Percentiles rank a stretch among this genome's conserved stretches.
Evolutionary conservation across 805 yeast genomes (phyloP).

Genomic region (Kodamaea jinghongensis): DNA sequence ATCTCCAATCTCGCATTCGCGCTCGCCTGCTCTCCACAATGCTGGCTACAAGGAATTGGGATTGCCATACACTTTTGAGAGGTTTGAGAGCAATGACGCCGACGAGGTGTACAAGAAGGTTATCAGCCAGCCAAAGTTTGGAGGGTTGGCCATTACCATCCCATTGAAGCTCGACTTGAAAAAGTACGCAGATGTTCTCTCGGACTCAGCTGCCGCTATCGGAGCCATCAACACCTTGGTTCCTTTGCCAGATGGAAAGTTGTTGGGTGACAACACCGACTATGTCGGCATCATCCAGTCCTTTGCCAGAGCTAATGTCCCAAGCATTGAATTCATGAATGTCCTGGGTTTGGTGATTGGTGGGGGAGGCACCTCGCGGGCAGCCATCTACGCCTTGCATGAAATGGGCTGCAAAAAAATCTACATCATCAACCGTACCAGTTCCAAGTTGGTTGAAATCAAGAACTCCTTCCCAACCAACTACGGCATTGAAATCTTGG

Average conservation of each 20-base stretch:
- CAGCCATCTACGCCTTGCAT: constrained; percentile 85
- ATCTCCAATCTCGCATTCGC: constrained; percentile 77
- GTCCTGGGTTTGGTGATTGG: constrained; percentile 81
- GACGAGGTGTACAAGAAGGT: constrained; percentile 52
- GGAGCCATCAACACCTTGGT: constrained; percentile 93
- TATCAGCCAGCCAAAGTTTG: constrained; percentile 53
- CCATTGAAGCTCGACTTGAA: constrained; percentile 86
- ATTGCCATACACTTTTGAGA: constrained; percentile 68
- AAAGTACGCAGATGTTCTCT: constrained; percentile 58
- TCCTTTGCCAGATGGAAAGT: constrained; percentile 34
- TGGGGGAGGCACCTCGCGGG: constrained; percentile 97
- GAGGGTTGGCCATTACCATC: constrained; percentile 95
- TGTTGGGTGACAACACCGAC: constrained; percentile 89
- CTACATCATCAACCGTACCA: constrained; percentile 79
- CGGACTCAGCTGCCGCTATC: constrained; percentile 74
- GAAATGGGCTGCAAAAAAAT: constrained; percentile 74
- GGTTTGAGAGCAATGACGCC: constrained; percentile 67
- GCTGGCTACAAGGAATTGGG: constrained; percentile 73
- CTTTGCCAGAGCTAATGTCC: constrained; percentile 60
- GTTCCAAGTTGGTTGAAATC: constrained; percentile 58
- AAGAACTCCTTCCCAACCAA: constrained; percentile 57
- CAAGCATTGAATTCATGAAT: constrained; percentile 31
- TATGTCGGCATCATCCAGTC: constrained; percentile 86
- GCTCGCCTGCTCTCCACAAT: constrained; percentile 85
- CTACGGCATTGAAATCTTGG: constrained; percentile 58